Conservation (phyloP, 306 rosid genomes). For the Clitoria ternatea region DNA sequence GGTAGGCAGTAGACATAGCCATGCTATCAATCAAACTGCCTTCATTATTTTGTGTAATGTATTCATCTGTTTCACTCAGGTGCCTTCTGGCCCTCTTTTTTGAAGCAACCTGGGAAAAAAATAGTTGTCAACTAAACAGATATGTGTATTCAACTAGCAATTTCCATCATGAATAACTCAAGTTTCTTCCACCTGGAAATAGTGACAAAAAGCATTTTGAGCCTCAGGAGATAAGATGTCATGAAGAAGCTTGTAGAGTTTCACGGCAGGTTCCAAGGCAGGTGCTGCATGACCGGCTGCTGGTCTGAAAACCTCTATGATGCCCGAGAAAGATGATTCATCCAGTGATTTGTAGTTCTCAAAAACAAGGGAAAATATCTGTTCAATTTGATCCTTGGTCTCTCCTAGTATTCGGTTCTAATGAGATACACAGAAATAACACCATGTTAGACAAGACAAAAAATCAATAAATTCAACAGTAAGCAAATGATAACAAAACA, state of each 20-base stretch:
- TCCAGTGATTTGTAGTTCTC: slow-evolving; percentile 95
- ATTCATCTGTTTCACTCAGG: slow-evolving; percentile 90
- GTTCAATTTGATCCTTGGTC: slow-evolving; percentile 88
- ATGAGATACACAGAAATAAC: slow-evolving; percentile 12
- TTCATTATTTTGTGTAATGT: slow-evolving; percentile 59
- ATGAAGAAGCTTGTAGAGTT: slow-evolving; percentile 83
- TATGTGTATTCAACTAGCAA: slow-evolving; percentile 8
- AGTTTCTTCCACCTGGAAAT: slow-evolving; percentile 79
- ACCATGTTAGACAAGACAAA: slow-evolving; percentile 28
- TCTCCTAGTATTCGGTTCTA: slow-evolving; percentile 97
- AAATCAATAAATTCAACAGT: slow-evolving; percentile 5
- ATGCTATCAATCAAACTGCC: slow-evolving; percentile 58
- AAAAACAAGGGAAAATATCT: slow-evolving; percentile 66
- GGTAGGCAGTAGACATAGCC: slow-evolving; percentile 65
- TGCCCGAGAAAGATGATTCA: slow-evolving; percentile 73
- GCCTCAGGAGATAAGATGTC: slow-evolving; percentile 95
- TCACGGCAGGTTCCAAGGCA: slow-evolving; percentile 89
- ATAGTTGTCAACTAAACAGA: slow-evolving; percentile 27
- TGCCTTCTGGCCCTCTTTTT: slow-evolving; percentile 87
- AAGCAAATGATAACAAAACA: slow-evolving; percentile 1
- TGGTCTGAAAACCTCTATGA: slow-evolving; percentile 67
- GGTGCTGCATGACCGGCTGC: slow-evolving; percentile 81
- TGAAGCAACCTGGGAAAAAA: slow-evolving; percentile 71
- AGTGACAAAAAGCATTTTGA: slow-evolving; percentile 83
- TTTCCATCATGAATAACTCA: slow-evolving; percentile 6